Percentiles rank a stretch among this genome's conserved stretches.
These are phyloP conservation scores for Pouteria campechiana DNA, from an alignment of 179 eudicot genomes.

Conservation along the genomic window DNA sequence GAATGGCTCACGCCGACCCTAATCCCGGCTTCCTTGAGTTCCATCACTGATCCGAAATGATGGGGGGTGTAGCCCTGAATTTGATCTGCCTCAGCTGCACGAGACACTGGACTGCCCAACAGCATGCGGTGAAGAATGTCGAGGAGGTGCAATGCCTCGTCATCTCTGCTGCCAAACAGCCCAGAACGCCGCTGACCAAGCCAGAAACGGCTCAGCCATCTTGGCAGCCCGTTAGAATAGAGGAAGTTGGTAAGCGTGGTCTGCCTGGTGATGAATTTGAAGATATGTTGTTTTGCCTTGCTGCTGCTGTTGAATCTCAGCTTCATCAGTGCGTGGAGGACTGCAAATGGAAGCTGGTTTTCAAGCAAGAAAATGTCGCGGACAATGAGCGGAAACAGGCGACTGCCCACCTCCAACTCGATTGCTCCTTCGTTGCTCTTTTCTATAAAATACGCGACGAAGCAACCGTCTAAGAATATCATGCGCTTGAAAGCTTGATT, in stretches of 20 bases:
- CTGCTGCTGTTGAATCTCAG: neutral
- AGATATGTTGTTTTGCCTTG: neutral
- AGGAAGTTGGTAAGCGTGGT: too few species aligned
- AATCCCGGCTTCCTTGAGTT: neutral
- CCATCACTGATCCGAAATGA: neutral
- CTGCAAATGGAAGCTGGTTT: neutral
- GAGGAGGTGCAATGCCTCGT: neutral
- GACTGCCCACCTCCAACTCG: neutral
- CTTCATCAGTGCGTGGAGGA: neutral
- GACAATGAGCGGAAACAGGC: neutral
- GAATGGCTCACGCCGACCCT: neutral
- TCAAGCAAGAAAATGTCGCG: conserved; percentile 1
- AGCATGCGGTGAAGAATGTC: neutral
- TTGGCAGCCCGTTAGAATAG: too few species aligned
- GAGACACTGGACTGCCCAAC: neutral
- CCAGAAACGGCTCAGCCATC: neutral
- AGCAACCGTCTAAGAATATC: neutral
- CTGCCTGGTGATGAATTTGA: neutral
- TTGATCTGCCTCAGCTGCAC: neutral
- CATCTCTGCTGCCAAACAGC: neutral
- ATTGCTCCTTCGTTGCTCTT: neutral
- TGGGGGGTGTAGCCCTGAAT: neutral
- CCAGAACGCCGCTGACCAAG: neutral
- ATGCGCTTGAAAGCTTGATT: neutral
- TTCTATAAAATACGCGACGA: too few species aligned